A percentile compares a stretch with the other conserved stretches of the same genome.
These are phyloP conservation scores for Torulaspora maleeae DNA, from an alignment of 805 yeast genomes.

Conservation along the genomic window DNA sequence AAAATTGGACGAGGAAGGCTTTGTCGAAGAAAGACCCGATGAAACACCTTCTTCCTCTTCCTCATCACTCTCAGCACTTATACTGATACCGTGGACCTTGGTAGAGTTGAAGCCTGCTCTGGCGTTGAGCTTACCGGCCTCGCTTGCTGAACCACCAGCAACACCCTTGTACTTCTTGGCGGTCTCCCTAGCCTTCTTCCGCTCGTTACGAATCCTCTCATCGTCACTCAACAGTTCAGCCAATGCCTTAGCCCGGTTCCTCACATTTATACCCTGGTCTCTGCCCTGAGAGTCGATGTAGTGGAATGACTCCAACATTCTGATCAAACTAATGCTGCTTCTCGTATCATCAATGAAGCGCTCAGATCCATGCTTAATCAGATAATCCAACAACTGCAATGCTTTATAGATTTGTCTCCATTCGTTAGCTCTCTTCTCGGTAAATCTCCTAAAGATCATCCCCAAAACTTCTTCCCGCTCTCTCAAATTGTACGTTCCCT, in stretches of 20 bases:
- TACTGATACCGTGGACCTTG: conserved; percentile 29
- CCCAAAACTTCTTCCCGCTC: conserved; percentile 76
- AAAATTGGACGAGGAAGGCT: conserved; percentile 1
- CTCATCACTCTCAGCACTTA: conserved; percentile 40
- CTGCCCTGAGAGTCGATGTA: conserved; percentile 89
- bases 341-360: conserved; percentile 93
- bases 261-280: conserved; percentile 93
- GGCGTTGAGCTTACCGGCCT: conserved; percentile 30
- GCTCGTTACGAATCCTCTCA: conserved; percentile 66
- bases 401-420: conserved; percentile 98
- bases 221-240: conserved; percentile 72
- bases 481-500: conserved; percentile 83
- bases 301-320: conserved; percentile 89
- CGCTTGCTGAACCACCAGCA: conserved; percentile 50
- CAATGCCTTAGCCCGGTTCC: conserved; percentile 82
- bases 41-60: conserved; percentile 43
- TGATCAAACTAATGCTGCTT: conserved; percentile 70
- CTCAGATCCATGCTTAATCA: conserved; percentile 89
- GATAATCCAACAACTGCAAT: conserved; percentile 83
- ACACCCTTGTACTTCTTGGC: conserved; percentile 80
- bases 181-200: conserved; percentile 86
- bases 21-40: conserved; percentile 6
- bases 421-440: conserved; percentile 92
- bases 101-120: conserved; percentile 30
- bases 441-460: conserved; percentile 79